Conservation (phyloP, 805 yeast species). For the Cyberlindnera euphorbiae region DNA sequence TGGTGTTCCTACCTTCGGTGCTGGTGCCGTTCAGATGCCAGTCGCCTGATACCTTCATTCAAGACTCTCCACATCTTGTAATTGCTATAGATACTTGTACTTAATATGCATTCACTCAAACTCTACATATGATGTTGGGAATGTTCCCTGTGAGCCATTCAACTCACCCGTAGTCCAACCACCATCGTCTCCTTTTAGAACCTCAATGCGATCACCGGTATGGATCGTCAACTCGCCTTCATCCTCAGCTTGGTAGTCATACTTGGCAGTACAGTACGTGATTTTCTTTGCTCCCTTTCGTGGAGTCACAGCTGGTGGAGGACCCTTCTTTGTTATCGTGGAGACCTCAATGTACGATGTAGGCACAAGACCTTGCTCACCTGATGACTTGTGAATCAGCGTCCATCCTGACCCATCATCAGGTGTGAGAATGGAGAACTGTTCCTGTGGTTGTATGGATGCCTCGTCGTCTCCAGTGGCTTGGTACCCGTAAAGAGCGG, state of each 20-base stretch:
- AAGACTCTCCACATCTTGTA: neutral
- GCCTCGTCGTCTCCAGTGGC: constrained; percentile 79
- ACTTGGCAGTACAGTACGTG: constrained; percentile 18
- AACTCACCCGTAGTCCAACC: constrained; percentile 96
- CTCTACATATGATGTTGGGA: constrained; percentile 68
- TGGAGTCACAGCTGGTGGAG: constrained; percentile 23
- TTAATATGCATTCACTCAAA: constrained; percentile 1
- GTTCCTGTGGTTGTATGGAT: constrained; percentile 55
- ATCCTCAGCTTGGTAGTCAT: constrained; percentile 39
- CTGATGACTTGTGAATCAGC: constrained; percentile 43
- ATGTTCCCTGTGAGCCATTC: constrained; percentile 58
- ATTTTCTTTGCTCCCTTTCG: constrained; percentile 17
- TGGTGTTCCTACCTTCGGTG: constrained; percentile 13
- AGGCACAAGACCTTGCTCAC: constrained; percentile 76
- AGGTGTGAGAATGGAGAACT: constrained; percentile 47
- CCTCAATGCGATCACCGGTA: constrained; percentile 69
- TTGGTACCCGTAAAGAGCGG: constrained; percentile 39
- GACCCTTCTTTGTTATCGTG: constrained; percentile 6
- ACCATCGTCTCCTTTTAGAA: constrained; percentile 69
- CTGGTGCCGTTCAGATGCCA: constrained; percentile 8
- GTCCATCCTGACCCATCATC: constrained; percentile 96
- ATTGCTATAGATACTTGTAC: neutral
- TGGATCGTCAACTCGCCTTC: constrained; percentile 69
- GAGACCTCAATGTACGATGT: constrained; percentile 62
- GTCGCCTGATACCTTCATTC: constrained; percentile 2